Evolutionary conservation across 2,329 filamentous ascomycete genomes (phyloP).

Genomic region (Fusarium tanahbumbuense): DNA sequence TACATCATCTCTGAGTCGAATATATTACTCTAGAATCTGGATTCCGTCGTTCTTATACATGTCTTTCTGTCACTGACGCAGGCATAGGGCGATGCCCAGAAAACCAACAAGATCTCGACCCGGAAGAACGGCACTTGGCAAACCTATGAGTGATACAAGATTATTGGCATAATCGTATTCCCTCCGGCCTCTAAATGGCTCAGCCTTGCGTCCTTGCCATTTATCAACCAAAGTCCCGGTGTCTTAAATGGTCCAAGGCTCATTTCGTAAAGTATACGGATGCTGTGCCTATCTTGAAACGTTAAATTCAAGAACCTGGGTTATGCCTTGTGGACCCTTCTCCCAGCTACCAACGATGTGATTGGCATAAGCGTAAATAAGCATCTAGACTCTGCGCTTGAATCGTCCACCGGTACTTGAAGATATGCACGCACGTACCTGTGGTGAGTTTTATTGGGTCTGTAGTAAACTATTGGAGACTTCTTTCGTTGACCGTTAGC

Average conservation of each 20-base stretch:
- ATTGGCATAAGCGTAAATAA: slow-evolving; percentile 11
- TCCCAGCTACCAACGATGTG: background rate
- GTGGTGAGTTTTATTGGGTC: background rate
- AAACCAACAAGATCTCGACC: slow-evolving; percentile 15
- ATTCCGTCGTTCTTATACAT: slow-evolving; percentile 20
- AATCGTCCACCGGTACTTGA: background rate
- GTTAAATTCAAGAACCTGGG: background rate
- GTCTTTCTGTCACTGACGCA: slow-evolving; percentile 19
- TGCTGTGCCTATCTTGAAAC: background rate
- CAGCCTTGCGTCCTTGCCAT: background rate
- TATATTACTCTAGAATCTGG: background rate
- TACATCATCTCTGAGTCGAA: background rate
- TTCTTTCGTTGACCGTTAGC: background rate
- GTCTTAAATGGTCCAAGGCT: background rate
- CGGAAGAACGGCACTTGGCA: slow-evolving; percentile 40
- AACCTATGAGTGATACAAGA: slow-evolving; percentile 10
- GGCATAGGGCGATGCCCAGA: slow-evolving; percentile 10
- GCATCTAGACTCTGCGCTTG: slow-evolving; percentile 2
- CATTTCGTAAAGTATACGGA: background rate
- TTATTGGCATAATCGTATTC: slow-evolving; percentile 24
- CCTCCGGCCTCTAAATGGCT: background rate
- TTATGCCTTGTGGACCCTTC: background rate
- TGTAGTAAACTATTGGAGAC: background rate
- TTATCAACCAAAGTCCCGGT: background rate
- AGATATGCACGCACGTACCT: background rate